These are phyloP conservation scores for Protea cynaroides DNA, from an alignment of 164 flowering plant genomes.

Conservation along the genomic window DNA sequence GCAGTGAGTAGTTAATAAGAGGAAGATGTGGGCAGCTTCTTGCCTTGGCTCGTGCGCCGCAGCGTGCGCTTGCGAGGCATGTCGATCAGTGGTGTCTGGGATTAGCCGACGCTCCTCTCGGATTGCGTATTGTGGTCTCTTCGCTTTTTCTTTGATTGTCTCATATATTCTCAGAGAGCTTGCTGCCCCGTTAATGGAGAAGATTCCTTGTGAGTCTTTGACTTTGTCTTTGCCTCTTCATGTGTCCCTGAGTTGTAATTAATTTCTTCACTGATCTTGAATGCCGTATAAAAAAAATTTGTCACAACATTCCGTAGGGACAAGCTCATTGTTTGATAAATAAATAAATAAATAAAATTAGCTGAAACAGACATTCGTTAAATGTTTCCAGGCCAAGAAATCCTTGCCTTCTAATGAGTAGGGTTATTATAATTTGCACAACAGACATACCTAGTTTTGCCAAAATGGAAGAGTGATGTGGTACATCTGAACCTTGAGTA, in stretches of 20 bases:
- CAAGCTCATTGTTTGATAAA: too few species aligned
- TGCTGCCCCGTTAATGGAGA: conserved; percentile 94
- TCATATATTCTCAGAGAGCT: conserved; percentile 93
- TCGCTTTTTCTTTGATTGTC: conserved; percentile 76
- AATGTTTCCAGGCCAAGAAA: too few species aligned
- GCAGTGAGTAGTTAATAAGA: not conserved
- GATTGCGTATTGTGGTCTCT: conserved; percentile 93
- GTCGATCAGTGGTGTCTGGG: conserved; percentile 71
- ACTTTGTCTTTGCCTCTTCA: not conserved
- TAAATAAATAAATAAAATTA: too few species aligned
- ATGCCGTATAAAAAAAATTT: too few species aligned
- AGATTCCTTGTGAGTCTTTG: conserved; percentile 68
- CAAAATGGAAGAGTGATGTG: too few species aligned
- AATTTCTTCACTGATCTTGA: too few species aligned
- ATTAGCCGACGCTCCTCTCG: conserved; percentile 88
- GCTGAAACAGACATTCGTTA: too few species aligned
- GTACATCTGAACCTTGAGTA: too few species aligned
- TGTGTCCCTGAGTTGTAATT: not conserved
- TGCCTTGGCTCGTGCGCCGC: conserved; percentile 98
- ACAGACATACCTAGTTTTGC: too few species aligned
- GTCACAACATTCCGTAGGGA: too few species aligned
- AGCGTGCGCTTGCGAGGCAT: conserved; percentile 87
- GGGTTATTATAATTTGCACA: too few species aligned
- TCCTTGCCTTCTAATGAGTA: too few species aligned
- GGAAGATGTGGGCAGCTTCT: conserved; percentile 90